Base-by-base conservation (phyloP, 371 early-diverging fungal genomes). In the Apophysomyces ossiformis region DNA sequence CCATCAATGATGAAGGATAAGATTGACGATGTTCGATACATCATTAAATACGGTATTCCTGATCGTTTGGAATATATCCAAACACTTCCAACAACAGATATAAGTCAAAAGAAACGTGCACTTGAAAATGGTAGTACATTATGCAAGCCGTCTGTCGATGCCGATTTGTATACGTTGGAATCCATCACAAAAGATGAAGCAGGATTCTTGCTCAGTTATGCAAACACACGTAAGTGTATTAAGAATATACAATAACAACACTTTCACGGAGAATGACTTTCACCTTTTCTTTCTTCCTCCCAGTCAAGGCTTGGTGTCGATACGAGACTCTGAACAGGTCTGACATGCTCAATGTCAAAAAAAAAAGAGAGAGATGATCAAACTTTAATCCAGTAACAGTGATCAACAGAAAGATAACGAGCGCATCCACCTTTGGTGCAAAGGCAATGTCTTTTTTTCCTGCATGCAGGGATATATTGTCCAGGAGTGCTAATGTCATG, bases 391-490 rank as follows among this genome's bases (percentile, higher is more conserved):
- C 21, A 50, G n/a, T 50, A 21, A 7, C 7, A 50, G 54, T 11
- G 54, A 50, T 21, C 21, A 50, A n/a, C 54, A 5, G 16, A 26
- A 50, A 6, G 21, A 21, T 18, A 26, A 50, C 11, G 54, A 50
- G 21, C 54, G 54, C 21, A 50, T 50, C 54, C 9, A 26, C 7
- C n/a, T 50, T 21, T 50, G 54, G 54, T 21, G 54, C 21, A 50
- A 50, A 50, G 54, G 54, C 21, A 50, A 50, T 15, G 32, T 26
- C 32, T 26, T 26, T 26, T 26, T 26, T 26, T 2, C 9, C 21
- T n/a, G 54, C 41, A n/a, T 50, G 54, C 54, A 50, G 54, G 54
- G 54, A 50, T 50, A 50, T 21, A 21, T n/a, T 50, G 54, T 21
- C 21, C 16, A 50, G 54, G 21, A 26, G 21, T 9, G 9, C 13